Conservation (phyloP, 306 rosid species). For the Trichosanthes truncata region DNA sequence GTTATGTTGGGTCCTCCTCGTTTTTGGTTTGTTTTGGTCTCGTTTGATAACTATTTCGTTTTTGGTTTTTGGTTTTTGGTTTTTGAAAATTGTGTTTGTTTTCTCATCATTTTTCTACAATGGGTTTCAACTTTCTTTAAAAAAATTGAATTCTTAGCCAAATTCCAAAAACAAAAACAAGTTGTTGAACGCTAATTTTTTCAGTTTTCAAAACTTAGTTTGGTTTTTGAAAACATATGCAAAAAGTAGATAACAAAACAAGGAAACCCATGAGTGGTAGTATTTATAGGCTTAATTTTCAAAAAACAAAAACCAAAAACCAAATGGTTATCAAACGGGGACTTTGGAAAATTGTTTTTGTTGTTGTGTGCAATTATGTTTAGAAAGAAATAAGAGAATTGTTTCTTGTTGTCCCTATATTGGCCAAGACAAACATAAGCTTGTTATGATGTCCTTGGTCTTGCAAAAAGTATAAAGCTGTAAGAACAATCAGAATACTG, state of each 20-base stretch:
- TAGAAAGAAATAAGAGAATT: neutral
- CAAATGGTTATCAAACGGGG: neutral
- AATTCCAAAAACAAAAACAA: too few species aligned
- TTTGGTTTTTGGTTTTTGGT: too few species aligned
- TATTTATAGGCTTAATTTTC: neutral
- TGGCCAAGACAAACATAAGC: neutral
- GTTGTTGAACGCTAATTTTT: too few species aligned
- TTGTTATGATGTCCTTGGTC: neutral
- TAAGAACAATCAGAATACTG: neutral
- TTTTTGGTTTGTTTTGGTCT: too few species aligned
- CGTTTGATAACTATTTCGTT: neutral
- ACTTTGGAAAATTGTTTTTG: neutral
- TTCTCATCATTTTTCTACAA: too few species aligned
- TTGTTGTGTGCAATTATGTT: neutral
- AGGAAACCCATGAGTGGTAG: neutral
- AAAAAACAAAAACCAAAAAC: too few species aligned
- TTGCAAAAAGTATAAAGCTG: neutral
- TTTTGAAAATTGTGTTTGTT: too few species aligned
- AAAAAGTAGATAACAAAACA: too few species aligned
- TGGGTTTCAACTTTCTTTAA: too few species aligned
- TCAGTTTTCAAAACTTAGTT: too few species aligned
- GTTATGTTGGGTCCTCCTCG: neutral
- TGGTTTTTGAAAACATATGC: too few species aligned
- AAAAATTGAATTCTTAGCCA: too few species aligned
- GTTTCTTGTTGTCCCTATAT: neutral